These are phyloP conservation scores for Phialophora expanda DNA, from an alignment of 2,329 filamentous ascomycete species.

Conservation along the genomic window DNA sequence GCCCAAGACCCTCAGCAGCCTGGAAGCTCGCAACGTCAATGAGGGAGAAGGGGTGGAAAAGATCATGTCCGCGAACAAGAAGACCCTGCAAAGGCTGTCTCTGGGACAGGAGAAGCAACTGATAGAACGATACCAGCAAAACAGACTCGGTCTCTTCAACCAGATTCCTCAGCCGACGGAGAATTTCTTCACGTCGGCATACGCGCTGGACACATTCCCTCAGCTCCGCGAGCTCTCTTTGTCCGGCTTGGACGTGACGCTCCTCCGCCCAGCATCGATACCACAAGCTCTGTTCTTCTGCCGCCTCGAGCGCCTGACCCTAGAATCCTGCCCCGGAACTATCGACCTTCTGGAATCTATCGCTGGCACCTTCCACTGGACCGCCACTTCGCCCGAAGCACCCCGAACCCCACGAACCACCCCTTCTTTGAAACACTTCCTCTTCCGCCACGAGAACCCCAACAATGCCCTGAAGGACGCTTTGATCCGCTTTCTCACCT, in stretches of 20 bases:
- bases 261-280: slow-evolving; percentile 31
- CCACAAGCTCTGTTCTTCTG: slow-evolving; percentile 34
- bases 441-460: slow-evolving; percentile 37
- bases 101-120: slow-evolving; percentile 39
- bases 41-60: slow-evolving; percentile 34
- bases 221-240: slow-evolving; percentile 35
- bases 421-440: slow-evolving; percentile 35
- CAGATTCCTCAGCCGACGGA: slow-evolving; percentile 32
- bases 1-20: slow-evolving; percentile 30
- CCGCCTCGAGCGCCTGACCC: slow-evolving; percentile 31
- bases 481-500: slow-evolving; percentile 35
- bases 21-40: slow-evolving; percentile 37
- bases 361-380: slow-evolving; percentile 33
- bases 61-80: slow-evolving; percentile 34
- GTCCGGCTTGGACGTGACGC: slow-evolving; percentile 32
- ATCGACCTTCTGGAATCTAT: slow-evolving; percentile 33
- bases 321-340: slow-evolving; percentile 38
- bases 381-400: slow-evolving; percentile 27
- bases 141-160: slow-evolving; percentile 25
- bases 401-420: slow-evolving; percentile 26
- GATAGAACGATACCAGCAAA: slow-evolving; percentile 33
- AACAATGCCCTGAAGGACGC: slow-evolving; percentile 34
- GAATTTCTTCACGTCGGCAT: slow-evolving; percentile 27
- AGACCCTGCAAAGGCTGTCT: slow-evolving; percentile 32
- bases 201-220: slow-evolving; percentile 30